Evolutionary conservation across 495 filamentous ascomycete species (phyloP), one percentile per base, ranked within the genome.

Genomic region (Lepidopterella palustris): DNA sequence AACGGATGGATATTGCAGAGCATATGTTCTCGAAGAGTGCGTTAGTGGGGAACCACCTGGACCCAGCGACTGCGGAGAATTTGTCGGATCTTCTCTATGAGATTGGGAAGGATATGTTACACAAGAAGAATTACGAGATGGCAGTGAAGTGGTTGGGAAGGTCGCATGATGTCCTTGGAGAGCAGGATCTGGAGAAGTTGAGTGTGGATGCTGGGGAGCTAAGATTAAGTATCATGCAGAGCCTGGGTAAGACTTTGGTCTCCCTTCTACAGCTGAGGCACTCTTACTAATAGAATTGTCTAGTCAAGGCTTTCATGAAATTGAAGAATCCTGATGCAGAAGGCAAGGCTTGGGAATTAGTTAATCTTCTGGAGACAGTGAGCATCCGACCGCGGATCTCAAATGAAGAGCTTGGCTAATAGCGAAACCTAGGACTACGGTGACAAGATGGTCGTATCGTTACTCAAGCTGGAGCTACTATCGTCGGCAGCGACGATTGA

Each of bases 61-160:
- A 85, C 53, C 72, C 80, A 13, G 61, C 70, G 15, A 74, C 77
- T 23, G 77, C 80, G 11, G 88, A 90, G 67, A 76, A 72, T n/a
- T 70, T 90, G n/a, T 81, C 85, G 20, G 86, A 92, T 64, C 72
- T 84, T 15, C 76, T 90, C 13, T 88, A 85, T 54, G 84, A 86
- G 60, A 87, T 93, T 63, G 89, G 91, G 1, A 80, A 78, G 56
- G 77, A 80, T 26, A 72, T 87, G 26, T 73, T 82, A 0, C 65
- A 67, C 3, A 78, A 78, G 50, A 67, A 73, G n/a, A 73, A 85
- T 60, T 80, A 76, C 65, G 68, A 74, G 3, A 58, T 78, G 11
- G 84, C 87, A 11, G 69, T 78, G 5, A 83, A 81, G 68, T 96
- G 91, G 92, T 71, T 96, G n/a, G 79, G 86, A 54, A 78, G 86